Evolutionary conservation across 2,329 filamentous ascomycete genomes (phyloP), one percentile per base, ranked within the genome.

Genomic region (Sporothrix pseudoabietina): DNA sequence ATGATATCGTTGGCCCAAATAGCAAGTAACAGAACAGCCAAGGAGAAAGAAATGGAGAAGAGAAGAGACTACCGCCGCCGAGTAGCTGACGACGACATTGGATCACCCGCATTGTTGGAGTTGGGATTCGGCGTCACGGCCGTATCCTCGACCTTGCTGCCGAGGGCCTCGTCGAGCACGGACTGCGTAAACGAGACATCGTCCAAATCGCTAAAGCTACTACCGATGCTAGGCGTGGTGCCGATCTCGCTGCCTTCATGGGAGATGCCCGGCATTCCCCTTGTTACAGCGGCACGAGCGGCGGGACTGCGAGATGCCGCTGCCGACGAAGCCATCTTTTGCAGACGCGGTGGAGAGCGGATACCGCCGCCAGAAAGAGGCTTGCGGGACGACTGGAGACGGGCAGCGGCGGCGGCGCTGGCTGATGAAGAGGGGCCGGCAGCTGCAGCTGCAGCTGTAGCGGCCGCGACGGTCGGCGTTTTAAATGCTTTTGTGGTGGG

Each of bases 131-230:
- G 54, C 19, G 66, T 73, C 9, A 74, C 47, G 19, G 71, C 54
- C 1, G 75, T 73, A 71, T 75, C 74, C 44, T 76, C 75, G 35
- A 77, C 75, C 8, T 75, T 76, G 57, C 76, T 77, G 22, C 72
- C 74, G 7, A 77, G 71, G 0, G 76, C 76, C 52, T 77, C 76
- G 55, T 77, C 76, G 10, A 77, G 71, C 2, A 75, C 76, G 1
- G 76, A 77, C 71, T 77, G 76, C 3, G 76, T 77, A n/a, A 77
- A 74, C 0, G 76, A 77, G 4, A 76, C 75, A 19, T 77, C 92
- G 79, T 95, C 93, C 59, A 97, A 85, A 82, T 96, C 93, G 81
- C 92, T 95, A 78, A 94, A 96, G 77, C 92, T 94, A 80, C 92
- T 95, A 0, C 92, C 92, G 89, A 94, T 94, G 77, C 91, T 94